Conservation (phyloP, 1,284 basidiomycete species). For the Neolentinus lepideus region DNA sequence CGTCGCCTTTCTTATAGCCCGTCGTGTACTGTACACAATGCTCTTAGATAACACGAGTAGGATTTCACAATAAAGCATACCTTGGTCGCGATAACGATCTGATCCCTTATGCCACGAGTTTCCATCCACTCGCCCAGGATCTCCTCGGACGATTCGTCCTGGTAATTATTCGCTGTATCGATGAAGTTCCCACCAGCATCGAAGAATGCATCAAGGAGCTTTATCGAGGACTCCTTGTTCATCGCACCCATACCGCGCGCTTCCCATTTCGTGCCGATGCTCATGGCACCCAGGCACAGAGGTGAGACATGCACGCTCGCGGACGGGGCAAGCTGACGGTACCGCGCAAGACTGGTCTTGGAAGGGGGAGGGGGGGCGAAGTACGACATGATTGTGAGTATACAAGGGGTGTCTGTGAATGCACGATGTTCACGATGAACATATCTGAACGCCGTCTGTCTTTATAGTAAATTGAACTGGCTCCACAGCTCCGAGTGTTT, state of each 20-base stretch:
- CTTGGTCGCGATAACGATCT: slow-evolving; percentile 1
- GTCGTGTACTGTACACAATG: slow-evolving; percentile 18
- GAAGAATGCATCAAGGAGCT: slow-evolving; percentile 18
- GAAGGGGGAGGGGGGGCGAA: slow-evolving; percentile 10
- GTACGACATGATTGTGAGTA: slow-evolving; percentile 9
- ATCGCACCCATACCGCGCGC: slow-evolving; percentile 16
- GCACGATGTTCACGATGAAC: not conserved
- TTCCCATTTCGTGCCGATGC: slow-evolving; percentile 30
- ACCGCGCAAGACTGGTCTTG: slow-evolving; percentile 13
- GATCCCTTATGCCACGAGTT: not conserved
- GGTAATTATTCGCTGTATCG: slow-evolving; percentile 14
- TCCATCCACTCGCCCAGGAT: slow-evolving; percentile 1
- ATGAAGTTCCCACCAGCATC: slow-evolving; percentile 17
- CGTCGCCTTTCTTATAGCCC: slow-evolving; percentile 15
- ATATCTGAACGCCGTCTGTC: not conserved
- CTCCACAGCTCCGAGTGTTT: not conserved
- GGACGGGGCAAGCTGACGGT: slow-evolving; percentile 14
- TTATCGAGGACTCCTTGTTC: slow-evolving; percentile 17
- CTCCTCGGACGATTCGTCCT: slow-evolving; percentile 4
- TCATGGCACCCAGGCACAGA: slow-evolving; percentile 37
- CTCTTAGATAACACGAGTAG: not conserved
- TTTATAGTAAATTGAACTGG: not conserved
- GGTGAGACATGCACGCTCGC: slow-evolving; percentile 34
- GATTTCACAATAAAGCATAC: slow-evolving; percentile 9
- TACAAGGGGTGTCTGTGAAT: not conserved